Base-by-base conservation (phyloP, 2,329 filamentous ascomycete species). In the Arthrocladium fulminans region DNA sequence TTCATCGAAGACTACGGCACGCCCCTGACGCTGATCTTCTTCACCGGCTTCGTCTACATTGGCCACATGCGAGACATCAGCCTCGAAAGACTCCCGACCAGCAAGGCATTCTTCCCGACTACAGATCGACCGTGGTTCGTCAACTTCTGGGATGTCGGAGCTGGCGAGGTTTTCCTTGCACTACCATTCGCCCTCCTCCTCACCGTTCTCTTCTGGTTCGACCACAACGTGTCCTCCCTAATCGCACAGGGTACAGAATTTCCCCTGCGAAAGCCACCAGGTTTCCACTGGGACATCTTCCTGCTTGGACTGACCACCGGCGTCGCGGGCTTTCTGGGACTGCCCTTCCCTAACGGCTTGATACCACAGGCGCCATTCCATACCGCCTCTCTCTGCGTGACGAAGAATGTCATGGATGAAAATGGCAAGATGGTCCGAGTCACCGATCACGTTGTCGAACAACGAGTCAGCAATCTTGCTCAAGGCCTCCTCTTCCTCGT, bases 1-100 rank as follows among this genome's bases (percentile, higher is more conserved):
- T 94, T 94, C 59, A 74, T 94, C 55, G 88, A 92, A 62, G 88
- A 94, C 64, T 94, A 94, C 61, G 88, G 87, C 45, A 94, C 87
- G 0, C 87, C 88, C 0, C 69, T 90, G 52, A 87, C 84, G 0
- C 77, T 89, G 47, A 70, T 94, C 51, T 94, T 94, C 72, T 94
- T 94, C 64, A 88, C 88, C 0, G 88, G 88, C 0, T 94, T 94
- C 59, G 83, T 92, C 1, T 85, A 92, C 64, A 79, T 94, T 53
- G 88, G 88, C 6, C 82, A 85, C 59, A 90, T 95, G 85, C 69
- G 69, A n/a, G 67, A 75, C 34, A 76, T 94, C 1, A 63, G 79
- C 17, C 69, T 94, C 8, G 78, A 84, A 53, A 81, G 75, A 7
- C 71, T 95, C 23, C 88, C 88, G 0, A 90, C 83, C 0, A 81